Conservation (phyloP, 2,329 filamentous ascomycete species). For the Monilinia fructigena region DNA sequence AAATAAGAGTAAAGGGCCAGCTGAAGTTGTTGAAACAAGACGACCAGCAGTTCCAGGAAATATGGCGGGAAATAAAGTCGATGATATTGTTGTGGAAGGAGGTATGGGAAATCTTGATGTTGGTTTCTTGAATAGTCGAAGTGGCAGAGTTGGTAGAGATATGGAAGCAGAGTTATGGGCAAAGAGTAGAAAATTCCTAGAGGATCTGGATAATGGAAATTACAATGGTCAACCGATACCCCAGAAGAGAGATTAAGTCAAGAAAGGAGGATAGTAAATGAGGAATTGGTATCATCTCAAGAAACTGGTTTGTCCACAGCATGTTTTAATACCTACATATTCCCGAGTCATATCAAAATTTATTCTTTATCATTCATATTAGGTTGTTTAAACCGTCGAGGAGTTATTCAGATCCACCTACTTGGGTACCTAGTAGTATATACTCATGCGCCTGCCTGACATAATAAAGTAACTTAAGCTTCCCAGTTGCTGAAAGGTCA, state of each 20-base stretch:
- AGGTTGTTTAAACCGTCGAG: too few relatives aligned
- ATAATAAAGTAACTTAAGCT: not conserved
- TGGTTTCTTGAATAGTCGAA: slow-evolving; percentile 84
- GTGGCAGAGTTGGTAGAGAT: slow-evolving; percentile 75
- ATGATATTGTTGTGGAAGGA: slow-evolving; percentile 42
- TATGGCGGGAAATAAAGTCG: slow-evolving; percentile 21
- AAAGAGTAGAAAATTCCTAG: slow-evolving; percentile 56
- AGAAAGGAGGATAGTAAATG: slow-evolving; percentile 14
- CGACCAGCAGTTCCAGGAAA: slow-evolving; percentile 6
- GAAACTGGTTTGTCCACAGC: too few relatives aligned
- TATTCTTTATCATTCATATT: not conserved
- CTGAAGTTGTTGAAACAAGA: slow-evolving; percentile 11
- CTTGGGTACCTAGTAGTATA: not conserved
- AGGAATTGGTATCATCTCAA: not conserved
- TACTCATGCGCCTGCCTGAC: not conserved
- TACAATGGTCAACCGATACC: slow-evolving; percentile 21
- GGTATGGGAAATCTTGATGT: slow-evolving; percentile 66
- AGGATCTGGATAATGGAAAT: slow-evolving; percentile 38
- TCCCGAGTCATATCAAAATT: not conserved
- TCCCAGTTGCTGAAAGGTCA: not conserved
- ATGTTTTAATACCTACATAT: not conserved
- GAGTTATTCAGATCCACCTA: not conserved
- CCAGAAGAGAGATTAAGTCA: slow-evolving; percentile 17
- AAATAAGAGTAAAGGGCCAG: slow-evolving; percentile 26
- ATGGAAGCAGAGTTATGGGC: slow-evolving; percentile 82